Base-by-base conservation (phyloP, 768 basidiomycete genomes). In the Lentinula sp. region DNA sequence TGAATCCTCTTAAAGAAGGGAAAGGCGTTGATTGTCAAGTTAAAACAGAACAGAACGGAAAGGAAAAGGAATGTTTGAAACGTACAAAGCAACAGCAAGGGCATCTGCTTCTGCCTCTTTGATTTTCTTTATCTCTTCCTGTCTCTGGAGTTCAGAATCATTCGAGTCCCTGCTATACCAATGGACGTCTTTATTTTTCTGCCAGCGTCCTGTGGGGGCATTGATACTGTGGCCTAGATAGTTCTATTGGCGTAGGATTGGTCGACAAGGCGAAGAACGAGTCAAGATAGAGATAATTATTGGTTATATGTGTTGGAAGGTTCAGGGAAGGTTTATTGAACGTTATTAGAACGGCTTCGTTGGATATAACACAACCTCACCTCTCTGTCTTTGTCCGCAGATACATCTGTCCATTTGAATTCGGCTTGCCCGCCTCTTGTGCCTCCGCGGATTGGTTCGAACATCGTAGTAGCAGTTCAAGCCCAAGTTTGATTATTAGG, bases 201-300 rank as follows among this genome's bases (percentile, higher is more conserved):
- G 95, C 95, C 95, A 98, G 51, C 95, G 80, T 1, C 95, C 95
- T 1, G 92, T 92, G 0, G 95, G 95, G 2, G 95, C 95, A 69
- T 95, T 95, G 75, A 97, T 84, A 57, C 91, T 91, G 70, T 96
- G 93, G 4, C 95, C 95, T 2, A 98, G 85, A 72, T 98, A 98
- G 74, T 97, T 88, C 89, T 98, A 68, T 34, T 35, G 32, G 23
- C 54, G 59, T 10, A 43, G 11, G 23, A 15, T 21, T 4, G 16
- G 10, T 28, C 28, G 28, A 28, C 28, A 28, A 28, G 28, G 28
- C 28, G 48, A 13, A 18, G 42, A 11, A 1, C 42, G 53, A 43
- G 28, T 28, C 28, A 28, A 28, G 28, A 28, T 28, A 28, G 3
- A 28, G 3, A 28, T 28, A 28, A 28, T 28, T 28, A 28, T 28